Evolutionary conservation across 2,329 filamentous ascomycete species (phyloP).

Genomic region (Aspergillus flavus): DNA sequence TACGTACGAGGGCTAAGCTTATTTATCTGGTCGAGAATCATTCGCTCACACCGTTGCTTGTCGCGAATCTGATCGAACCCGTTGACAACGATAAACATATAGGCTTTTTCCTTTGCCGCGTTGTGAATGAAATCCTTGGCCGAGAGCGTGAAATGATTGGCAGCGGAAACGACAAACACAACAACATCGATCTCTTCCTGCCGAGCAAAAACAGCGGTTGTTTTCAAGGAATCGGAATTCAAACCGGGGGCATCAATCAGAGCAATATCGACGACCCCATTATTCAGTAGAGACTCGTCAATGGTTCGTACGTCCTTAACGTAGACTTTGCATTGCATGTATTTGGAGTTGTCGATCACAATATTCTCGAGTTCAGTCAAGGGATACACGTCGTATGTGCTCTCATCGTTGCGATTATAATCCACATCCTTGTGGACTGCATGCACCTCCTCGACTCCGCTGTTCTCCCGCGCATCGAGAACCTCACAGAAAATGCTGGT

Average conservation of each 20-base stretch:
- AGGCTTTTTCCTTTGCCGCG: constrained; percentile 93
- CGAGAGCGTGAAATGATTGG: constrained; percentile 96
- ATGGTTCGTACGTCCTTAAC: constrained; percentile 86
- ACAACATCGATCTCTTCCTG: constrained; percentile 99
- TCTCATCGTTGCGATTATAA: constrained; percentile 90
- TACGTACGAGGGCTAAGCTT: constrained; percentile 87
- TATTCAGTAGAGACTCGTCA: constrained; percentile 92
- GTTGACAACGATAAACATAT: constrained; percentile 98
- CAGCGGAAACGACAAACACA: constrained; percentile 95
- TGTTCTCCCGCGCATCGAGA: constrained; percentile 86
- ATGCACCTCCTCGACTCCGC: constrained; percentile 90
- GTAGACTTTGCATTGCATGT: constrained; percentile 96
- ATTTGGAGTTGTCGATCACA: constrained; percentile 83
- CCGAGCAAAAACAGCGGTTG: constrained; percentile 92
- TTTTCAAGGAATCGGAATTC: constrained; percentile 95
- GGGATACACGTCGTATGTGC: constrained; percentile 85
- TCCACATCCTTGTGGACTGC: constrained; percentile 78
- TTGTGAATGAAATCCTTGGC: constrained; percentile 98
- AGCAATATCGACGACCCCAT: constrained; percentile 96
- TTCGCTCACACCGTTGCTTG: constrained; percentile 85
- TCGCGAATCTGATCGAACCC: constrained; percentile 93
- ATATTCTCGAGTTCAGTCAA: constrained; percentile 82
- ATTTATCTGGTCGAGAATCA: constrained; percentile 87
- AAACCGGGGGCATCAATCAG: constrained; percentile 95
- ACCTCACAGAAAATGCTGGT: constrained; percentile 99